Evolutionary conservation across 305 asterid species (phyloP).

Genomic region (Ilex paraguariensis): DNA sequence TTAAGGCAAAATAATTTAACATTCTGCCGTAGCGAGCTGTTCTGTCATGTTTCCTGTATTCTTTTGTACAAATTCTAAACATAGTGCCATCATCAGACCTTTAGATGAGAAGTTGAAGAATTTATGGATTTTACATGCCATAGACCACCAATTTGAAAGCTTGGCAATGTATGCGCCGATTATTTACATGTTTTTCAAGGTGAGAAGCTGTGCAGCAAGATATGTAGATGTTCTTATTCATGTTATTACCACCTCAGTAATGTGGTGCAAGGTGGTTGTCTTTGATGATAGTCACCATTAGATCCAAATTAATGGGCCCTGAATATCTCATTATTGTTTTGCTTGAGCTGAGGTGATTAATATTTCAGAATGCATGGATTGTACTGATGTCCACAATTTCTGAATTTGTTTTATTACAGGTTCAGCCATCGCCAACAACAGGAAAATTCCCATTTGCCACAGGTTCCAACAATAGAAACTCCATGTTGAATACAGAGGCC

Average conservation of each 20-base stretch:
- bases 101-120: too few species aligned
- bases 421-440: conserved; percentile 89
- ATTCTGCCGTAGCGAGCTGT: too few species aligned
- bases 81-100: too few species aligned
- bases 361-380: neutral
- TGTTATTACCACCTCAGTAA: neutral
- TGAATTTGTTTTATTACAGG: conserved; percentile 35
- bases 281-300: neutral
- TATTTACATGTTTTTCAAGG: too few species aligned
- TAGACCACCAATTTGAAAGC: too few species aligned
- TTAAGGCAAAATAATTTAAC: too few species aligned
- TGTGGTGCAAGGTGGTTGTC: neutral
- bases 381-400: neutral
- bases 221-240: too few species aligned
- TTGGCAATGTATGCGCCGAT: too few species aligned
- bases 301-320: neutral
- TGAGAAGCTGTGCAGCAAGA: too few species aligned
- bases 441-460: conserved; percentile 54
- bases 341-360: neutral
- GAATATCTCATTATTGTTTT: neutral
- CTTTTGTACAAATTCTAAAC: too few species aligned
- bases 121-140: too few species aligned
- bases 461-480: conserved; percentile 30
- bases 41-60: too few species aligned
- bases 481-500: conserved; percentile 26